Conservation (phyloP, 2,329 filamentous ascomycete species). For the Scleromitrula shiraiana region DNA sequence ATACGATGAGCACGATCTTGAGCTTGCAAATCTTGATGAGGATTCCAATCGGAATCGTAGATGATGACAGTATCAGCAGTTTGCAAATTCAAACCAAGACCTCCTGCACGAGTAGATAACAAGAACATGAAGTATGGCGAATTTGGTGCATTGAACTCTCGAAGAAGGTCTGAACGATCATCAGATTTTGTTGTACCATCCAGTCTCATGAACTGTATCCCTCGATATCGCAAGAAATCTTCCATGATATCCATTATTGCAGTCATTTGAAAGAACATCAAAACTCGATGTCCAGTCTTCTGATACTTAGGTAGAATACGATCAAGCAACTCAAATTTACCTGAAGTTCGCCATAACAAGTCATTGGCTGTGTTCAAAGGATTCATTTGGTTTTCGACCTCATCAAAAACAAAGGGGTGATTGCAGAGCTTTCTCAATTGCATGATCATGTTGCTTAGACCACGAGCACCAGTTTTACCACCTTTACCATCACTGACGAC, state of each 20-base stretch:
- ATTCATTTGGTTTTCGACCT: slow-evolving; percentile 98
- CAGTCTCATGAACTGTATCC: slow-evolving; percentile 79
- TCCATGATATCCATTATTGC: slow-evolving; percentile 99
- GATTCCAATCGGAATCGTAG: slow-evolving; percentile 99
- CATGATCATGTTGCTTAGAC: slow-evolving; percentile 99
- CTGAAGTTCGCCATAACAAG: slow-evolving; percentile 86
- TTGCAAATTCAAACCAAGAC: slow-evolving; percentile 92
- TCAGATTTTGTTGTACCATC: slow-evolving; percentile 97
- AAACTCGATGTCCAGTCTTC: slow-evolving; percentile 80
- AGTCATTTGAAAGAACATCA: slow-evolving; percentile 99
- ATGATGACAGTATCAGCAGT: slow-evolving; percentile 99
- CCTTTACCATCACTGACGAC: slow-evolving; percentile 92
- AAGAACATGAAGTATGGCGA: slow-evolving; percentile 97
- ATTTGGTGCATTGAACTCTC: slow-evolving; percentile 78
- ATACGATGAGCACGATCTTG: slow-evolving; percentile 99
- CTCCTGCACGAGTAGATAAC: slow-evolving; percentile 96
- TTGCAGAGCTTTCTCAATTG: slow-evolving; percentile 98
- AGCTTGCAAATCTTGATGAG: slow-evolving; percentile 96
- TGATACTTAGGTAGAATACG: slow-evolving; percentile 89
- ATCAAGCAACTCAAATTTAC: slow-evolving; percentile 95
- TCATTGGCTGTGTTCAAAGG: slow-evolving; percentile 84
- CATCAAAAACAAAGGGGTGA: slow-evolving; percentile 96
- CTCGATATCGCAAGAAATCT: slow-evolving; percentile 81
- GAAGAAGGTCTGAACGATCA: slow-evolving; percentile 85
- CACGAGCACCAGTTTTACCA: slow-evolving; percentile 87